These are phyloP conservation scores for Gaeumannomyces sp. DNA, from an alignment of 2,329 filamentous ascomycete species.

Conservation along the genomic window DNA sequence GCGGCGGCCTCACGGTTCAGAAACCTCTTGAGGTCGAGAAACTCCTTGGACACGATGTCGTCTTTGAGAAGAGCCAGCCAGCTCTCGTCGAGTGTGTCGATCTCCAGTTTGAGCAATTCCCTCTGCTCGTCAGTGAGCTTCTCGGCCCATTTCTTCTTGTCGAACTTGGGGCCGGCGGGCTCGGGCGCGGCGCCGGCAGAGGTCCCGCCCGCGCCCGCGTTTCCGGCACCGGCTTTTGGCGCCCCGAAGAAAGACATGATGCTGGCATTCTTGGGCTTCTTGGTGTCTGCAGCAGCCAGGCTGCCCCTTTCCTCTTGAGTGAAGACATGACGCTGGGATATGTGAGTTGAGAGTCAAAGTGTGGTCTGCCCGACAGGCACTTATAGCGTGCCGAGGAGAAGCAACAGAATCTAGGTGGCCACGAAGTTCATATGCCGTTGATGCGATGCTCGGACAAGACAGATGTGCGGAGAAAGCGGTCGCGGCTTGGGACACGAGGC, in stretches of 20 bases:
- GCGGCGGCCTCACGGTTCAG: constrained; percentile 68
- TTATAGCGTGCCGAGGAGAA: neutral
- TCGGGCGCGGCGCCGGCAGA: constrained; percentile 16
- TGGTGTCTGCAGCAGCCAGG: constrained; percentile 43
- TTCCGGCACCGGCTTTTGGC: constrained; percentile 42
- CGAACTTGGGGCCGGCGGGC: constrained; percentile 52
- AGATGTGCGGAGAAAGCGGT: neutral
- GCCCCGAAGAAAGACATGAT: constrained; percentile 87
- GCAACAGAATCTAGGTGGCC: neutral
- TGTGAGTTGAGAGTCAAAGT: neutral
- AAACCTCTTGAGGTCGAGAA: constrained; percentile 83
- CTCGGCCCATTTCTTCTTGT: constrained; percentile 87
- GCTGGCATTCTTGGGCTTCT: constrained; percentile 70
- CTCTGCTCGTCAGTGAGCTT: constrained; percentile 75
- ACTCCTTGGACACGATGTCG: constrained; percentile 71
- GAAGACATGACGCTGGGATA: constrained; percentile 39
- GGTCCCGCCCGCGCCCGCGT: constrained; percentile 8
- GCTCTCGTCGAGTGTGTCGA: constrained; percentile 83
- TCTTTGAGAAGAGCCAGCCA: constrained; percentile 89
- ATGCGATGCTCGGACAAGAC: neutral
- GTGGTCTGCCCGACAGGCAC: neutral
- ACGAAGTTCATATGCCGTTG: neutral
- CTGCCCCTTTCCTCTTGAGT: constrained; percentile 62
- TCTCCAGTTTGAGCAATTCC: constrained; percentile 77
- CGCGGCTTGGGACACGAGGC: no score